Percentiles rank a stretch among this genome's conserved stretches.
Conservation (phyloP, 805 yeast genomes). For the Kodamaea jinghongensis region DNA sequence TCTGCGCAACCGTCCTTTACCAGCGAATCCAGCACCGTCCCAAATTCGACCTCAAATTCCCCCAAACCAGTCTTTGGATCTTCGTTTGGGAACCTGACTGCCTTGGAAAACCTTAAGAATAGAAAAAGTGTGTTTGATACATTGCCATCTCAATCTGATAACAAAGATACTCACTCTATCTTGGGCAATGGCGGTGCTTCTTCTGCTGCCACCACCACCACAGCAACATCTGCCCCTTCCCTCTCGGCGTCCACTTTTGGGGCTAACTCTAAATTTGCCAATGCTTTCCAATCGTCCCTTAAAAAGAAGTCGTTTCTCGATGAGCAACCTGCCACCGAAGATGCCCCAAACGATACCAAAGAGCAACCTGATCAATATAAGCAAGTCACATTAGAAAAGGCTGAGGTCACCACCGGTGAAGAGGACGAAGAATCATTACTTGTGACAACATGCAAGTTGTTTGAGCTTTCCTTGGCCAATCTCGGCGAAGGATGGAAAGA, state of each 20-base stretch:
- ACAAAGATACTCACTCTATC: not conserved
- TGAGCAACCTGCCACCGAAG: conserved; percentile 20
- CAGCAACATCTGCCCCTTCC: conserved; percentile 1
- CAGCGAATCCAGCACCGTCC: conserved; percentile 13
- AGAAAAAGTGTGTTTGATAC: conserved; percentile 44
- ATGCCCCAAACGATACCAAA: conserved; percentile 14
- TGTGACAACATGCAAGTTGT: conserved; percentile 73
- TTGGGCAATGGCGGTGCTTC: too few relatives aligned
- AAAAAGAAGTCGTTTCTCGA: conserved; percentile 60
- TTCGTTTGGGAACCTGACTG: conserved; percentile 5
- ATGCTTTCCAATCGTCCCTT: conserved; percentile 54
- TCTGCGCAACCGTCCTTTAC: conserved; percentile 13
- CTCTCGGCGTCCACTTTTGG: conserved; percentile 42
- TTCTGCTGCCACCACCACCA: not conserved
- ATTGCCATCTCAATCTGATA: conserved; percentile 14
- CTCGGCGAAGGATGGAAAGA: conserved; percentile 89
- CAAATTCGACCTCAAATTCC: conserved; percentile 10
- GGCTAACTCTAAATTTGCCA: conserved; percentile 44
- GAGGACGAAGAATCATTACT: conserved; percentile 74
- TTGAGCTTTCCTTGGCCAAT: conserved; percentile 64
- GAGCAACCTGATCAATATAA: conserved; percentile 40
- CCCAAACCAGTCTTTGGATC: conserved; percentile 9
- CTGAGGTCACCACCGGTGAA: conserved; percentile 77
- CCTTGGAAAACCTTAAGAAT: conserved; percentile 1
- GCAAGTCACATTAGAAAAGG: conserved; percentile 58